Percentiles rank a stretch among this genome's conserved stretches.
These are phyloP conservation scores for Moringa oleifera DNA, from an alignment of 345 rosid genomes.

Conservation along the genomic window DNA sequence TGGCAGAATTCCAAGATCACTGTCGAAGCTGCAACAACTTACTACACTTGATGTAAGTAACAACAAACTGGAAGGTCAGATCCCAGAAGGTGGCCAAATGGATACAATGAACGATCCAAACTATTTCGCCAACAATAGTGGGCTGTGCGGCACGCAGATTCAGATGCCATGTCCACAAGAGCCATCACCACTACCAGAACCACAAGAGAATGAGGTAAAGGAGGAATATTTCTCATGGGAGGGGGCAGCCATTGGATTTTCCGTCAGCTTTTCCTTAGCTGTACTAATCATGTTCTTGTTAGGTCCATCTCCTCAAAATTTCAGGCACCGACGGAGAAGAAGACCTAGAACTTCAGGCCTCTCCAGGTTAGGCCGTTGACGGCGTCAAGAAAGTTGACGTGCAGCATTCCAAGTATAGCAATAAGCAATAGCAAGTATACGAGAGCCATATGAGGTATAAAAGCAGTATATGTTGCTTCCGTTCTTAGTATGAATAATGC, in stretches of 20 bases:
- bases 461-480: no score
- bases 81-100: constrained; percentile 32
- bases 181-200: constrained; percentile 1
- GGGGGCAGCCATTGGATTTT: constrained; percentile 23
- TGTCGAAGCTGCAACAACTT: constrained; percentile 18
- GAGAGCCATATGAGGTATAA: no score
- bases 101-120: constrained; percentile 26
- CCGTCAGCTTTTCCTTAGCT: no score
- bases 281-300: no score
- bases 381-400: no score
- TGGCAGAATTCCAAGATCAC: constrained; percentile 25
- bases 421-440: no score
- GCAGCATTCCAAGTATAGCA: no score
- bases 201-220: constrained; percentile 8
- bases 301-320: no score
- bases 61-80: constrained; percentile 28
- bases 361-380: no score
- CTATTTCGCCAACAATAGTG: constrained; percentile 28
- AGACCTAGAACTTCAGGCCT: no score
- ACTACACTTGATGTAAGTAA: constrained; percentile 25
- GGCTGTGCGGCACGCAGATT: constrained; percentile 39
- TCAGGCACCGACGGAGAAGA: no score
- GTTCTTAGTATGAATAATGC: no score
- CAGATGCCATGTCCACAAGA: constrained; percentile 20
- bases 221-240: constrained; percentile 30